Percentiles rank a stretch among this genome's conserved stretches.
Conservation (phyloP, 495 filamentous ascomycete species). For the Penicillium robsamsonii region DNA sequence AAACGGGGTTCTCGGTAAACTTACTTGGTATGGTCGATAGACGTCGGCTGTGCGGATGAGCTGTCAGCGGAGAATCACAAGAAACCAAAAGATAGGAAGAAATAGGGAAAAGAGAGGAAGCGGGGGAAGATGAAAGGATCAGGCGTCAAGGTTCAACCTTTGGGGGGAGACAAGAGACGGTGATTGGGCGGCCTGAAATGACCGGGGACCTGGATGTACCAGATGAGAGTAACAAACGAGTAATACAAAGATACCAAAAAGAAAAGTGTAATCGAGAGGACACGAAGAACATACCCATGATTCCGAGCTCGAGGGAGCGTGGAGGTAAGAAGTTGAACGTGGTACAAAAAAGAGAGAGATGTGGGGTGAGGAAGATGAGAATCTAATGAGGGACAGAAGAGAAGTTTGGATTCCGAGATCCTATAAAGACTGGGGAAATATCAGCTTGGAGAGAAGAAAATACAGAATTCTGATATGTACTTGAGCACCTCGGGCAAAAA, state of each 20-base stretch:
- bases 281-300: conserved; percentile 33
- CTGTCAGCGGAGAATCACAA: conserved; percentile 15
- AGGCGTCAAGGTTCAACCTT: conserved; percentile 27
- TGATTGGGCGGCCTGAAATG: conserved; percentile 27
- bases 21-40: conserved; percentile 56
- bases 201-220: conserved; percentile 27
- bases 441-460: conserved; percentile 7
- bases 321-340: conserved; percentile 7
- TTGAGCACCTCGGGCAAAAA: conserved; percentile 7
- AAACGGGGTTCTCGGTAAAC: conserved; percentile 23
- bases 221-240: conserved; percentile 24
- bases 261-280: conserved; percentile 14
- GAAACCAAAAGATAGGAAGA: conserved; percentile 26
- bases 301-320: conserved; percentile 11
- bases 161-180: conserved; percentile 15
- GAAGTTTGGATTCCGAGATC: background rate
- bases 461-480: conserved; percentile 12
- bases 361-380: conserved; percentile 14
- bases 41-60: conserved; percentile 47
- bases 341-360: conserved; percentile 14
- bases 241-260: conserved; percentile 24
- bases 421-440: background rate
- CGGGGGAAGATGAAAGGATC: conserved; percentile 28
- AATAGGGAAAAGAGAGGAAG: conserved; percentile 21
- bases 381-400: conserved; percentile 13